Evolutionary conservation across 106 monocot genomes (phyloP), one percentile per base, ranked within the genome.

Genomic region (Allium sativum): DNA sequence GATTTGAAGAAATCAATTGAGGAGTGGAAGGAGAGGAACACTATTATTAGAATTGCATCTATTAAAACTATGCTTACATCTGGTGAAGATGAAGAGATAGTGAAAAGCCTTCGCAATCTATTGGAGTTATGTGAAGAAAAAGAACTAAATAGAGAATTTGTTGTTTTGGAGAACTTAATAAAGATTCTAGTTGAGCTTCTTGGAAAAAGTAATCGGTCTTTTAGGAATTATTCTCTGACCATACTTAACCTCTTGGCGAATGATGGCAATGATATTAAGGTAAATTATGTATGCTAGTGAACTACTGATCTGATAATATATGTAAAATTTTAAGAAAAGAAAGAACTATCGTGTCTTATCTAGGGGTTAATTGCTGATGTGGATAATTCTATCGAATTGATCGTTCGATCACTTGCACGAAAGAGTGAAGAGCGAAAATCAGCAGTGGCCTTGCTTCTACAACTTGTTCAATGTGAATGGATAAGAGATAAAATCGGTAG

Each of bases 11-110:
- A 69, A 40, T 61, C 67, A 4, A 75, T 75, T 44, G 75, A 75
- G 52, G 75, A 75, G 69, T 75, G 75, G 75, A 75, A 64, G 64
- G 75, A 75, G 50, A 69, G 75, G 64, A 75, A 75, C 18, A 55
- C 56, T 9, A 75, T 75, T 4, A 69, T 75, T 13, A 46, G 22
- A 12, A 75, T 75, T 31, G 21, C 63, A 10, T 69, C 68, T 1
- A 56, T 75, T 17, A 75, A 69, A 55, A 19, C 48, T 18, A 68
- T 64, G 10, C 52, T 75, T 14, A 31, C 12, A 7, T 69, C 64
- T 12, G 20, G n/a, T 8, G 55, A 58, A 18, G 63, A 69, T 21
- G 43, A 68, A 45, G 69, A 64, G 64, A 68, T 69, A 57, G 40
- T 69, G 9, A 21, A 21, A 18, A 17, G 21, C 40, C 57, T 75